Evolutionary conservation across 2,329 filamentous ascomycete genomes (phyloP), one percentile per base, ranked within the genome.

Genomic region (Teratosphaeria epicoccoides): DNA sequence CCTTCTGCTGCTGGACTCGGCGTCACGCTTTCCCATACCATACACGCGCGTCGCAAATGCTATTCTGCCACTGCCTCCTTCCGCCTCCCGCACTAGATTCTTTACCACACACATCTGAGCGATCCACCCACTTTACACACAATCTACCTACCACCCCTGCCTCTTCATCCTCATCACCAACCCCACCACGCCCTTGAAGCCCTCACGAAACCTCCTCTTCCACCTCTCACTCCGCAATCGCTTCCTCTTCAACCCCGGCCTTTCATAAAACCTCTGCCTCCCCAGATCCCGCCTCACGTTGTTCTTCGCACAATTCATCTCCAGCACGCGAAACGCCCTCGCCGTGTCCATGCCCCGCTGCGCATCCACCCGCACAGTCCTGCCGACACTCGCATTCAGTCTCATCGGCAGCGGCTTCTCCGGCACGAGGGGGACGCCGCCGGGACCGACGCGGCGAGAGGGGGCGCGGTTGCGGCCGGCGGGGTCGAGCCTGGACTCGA

Each of bases 201-300:
- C 84, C 26, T 68, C 66, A 74, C 80, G 82, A 70, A 91, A 93
- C 54, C 80, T 78, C 57, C 59, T 71, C 66, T 80, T 76, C 84
- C 85, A 89, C 55, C 87, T 75, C 73, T 84, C 74, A 54, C 79
- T 82, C 67, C 73, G 74, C 59, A 88, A 69, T 62, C 87, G 78
- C 80, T 93, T 94, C 69, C 83, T 77, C 78, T 86, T 88, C 62
- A 88, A 62, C 2, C 87, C 88, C 0, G 78, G 77, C 46, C 88
- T 73, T 74, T 93, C 87, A 68, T 94, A 84, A 62, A 81, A 87
- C 57, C 75, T 74, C 70, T 93, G 87, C 56, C 61, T 66, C 20
- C 68, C 66, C 49, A 73, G 73, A 60, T 88, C 82, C 2, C 47
- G 52, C 58, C 69, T 73, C 48, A 93, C 71, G 43, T 69, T 73